Base-by-base conservation (phyloP, 2,329 filamentous ascomycete genomes). In the Cordyceps cicadae region DNA sequence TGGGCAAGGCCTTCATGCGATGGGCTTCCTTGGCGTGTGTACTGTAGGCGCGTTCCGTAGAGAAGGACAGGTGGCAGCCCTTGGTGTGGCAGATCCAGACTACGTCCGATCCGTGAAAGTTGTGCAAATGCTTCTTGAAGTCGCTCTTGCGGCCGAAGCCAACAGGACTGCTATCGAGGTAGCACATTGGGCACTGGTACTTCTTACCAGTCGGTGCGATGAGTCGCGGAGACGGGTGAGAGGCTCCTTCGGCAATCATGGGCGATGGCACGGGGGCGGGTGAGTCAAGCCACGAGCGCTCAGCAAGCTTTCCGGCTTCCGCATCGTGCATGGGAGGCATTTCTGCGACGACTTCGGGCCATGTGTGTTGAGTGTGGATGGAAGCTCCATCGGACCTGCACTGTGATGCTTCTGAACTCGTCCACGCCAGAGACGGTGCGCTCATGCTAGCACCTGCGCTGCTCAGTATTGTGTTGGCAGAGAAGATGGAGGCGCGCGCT, bases 71-170 rank as follows among this genome's bases (percentile, higher is more conserved):
- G 50, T 73, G 69, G 65, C 76, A 78, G 29, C 69, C 71, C 62
- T 71, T 72, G 43, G 73, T 75, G 51, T 72, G 75, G 67, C 76
- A 78, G 21, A 76, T 68, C 76, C 76, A 78, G 45, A 73, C 69
- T 41, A 73, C 70, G 63, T 78, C 75, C 53, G 73, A 70, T 43
- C 75, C 74, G 64, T 78, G 76, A 63, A 78, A 78, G 66, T 77
- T 76, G 69, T 77, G 75, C n/a, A 78, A 68, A 64, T 78, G 76
- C 69, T 78, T 78, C 70, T 78, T 78, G 66, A 78, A 77, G 64
- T 78, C 76, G 65, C 75, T 77, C 68, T 78, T 78, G 62, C 76
- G 72, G 41, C 76, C 76, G 54, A 78, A 78, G 41, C 76, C 76
- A 26, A 78, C 76, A 17, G 72, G 71, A 63, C 77, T 77, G 67